Base-by-base conservation (phyloP, 1,284 basidiomycete species). In the Ganoderma resinaceum region DNA sequence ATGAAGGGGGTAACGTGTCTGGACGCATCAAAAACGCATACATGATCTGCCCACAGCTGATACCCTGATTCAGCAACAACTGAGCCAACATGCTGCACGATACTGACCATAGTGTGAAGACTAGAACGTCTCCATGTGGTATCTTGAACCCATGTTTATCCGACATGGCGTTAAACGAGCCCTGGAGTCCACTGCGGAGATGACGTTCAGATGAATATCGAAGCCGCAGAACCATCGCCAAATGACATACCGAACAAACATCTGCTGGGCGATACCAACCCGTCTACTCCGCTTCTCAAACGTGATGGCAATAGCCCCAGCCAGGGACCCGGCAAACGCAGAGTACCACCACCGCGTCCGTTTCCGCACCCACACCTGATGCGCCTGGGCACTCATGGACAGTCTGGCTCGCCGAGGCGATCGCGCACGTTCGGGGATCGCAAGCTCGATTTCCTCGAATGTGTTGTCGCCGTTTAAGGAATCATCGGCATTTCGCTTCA, bases 331-430 rank as follows among this genome's bases (percentile, higher is more conserved):
- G 2, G 97, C 96, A 6, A 95, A 79, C 0, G 95, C 90, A 1
- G 96, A 91, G 76, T 99, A 94, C 96, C 97, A 99, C 72, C 91
- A 82, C 69, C 86, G 83, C 23, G 87, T 94, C 79, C 83, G 89
- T 80, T 87, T 91, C 33, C 84, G 83, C n/a, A 90, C 80, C 80
- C 91, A 84, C 12, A 85, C 77, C 69, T 89, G 82, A 74, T 90
- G 90, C 4, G 87, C 90, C 66, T 87, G 86, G 42, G 89, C 86
- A 58, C 85, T 88, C 20, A 87, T 80, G 1, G 91, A 91, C 1
- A 93, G 79, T 0, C 90, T 84, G 2, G 86, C 83, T 29, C 78
- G 81, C 37, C 86, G 82, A 59, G 76, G 66, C 18, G 75, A 73
- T 12, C 71, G 68, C 43, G 52, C 68, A 40, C 69, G 72, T 40